phyloP scores from a whole-genome alignment of 495 filamentous ascomycete species.

The Tuber calosporum region DNA sequence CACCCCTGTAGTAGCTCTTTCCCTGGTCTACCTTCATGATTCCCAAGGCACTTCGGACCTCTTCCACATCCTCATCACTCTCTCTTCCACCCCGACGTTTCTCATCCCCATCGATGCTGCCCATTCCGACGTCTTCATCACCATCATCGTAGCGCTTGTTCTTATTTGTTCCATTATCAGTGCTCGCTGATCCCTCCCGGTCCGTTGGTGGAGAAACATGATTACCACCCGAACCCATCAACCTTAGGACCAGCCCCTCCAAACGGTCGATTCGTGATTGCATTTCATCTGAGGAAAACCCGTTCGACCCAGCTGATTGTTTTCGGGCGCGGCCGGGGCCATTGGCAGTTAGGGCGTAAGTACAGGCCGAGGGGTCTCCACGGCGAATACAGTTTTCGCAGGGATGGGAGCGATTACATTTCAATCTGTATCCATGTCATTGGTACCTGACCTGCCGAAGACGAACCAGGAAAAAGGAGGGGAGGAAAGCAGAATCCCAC shows the following conservation, averaged over 20 bases:
- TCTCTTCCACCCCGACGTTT: slow-evolving; percentile 51
- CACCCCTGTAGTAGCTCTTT: slow-evolving; percentile 76
- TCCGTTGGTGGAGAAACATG: slow-evolving; percentile 25
- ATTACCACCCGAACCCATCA: slow-evolving; percentile 69
- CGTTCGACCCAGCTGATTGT: slow-evolving; percentile 54
- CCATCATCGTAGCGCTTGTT: neutral
- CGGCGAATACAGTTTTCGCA: slow-evolving; percentile 96
- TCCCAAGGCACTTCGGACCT: slow-evolving; percentile 76
- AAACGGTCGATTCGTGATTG: slow-evolving; percentile 96
- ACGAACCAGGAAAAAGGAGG: neutral
- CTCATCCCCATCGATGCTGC: slow-evolving; percentile 50
- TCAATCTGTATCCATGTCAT: slow-evolving; percentile 52
- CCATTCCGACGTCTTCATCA: slow-evolving; percentile 44
- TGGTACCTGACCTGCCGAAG: slow-evolving; percentile 27
- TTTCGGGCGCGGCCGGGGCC: slow-evolving; percentile 48
- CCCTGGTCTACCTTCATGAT: slow-evolving; percentile 79
- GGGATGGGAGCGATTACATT: slow-evolving; percentile 86
- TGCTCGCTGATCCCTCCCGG: slow-evolving; percentile 31
- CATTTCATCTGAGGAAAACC: slow-evolving; percentile 80
- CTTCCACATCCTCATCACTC: slow-evolving; percentile 63
- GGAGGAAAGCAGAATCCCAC: neutral
- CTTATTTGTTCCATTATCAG: slow-evolving; percentile 21
- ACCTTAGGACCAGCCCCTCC: slow-evolving; percentile 84
- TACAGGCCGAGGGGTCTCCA: slow-evolving; percentile 73
- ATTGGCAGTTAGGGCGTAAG: slow-evolving; percentile 61